A percentile compares a stretch with the other conserved stretches of the same genome.
Conservation (phyloP, 345 rosid genomes). For the Trapa bicornis region DNA sequence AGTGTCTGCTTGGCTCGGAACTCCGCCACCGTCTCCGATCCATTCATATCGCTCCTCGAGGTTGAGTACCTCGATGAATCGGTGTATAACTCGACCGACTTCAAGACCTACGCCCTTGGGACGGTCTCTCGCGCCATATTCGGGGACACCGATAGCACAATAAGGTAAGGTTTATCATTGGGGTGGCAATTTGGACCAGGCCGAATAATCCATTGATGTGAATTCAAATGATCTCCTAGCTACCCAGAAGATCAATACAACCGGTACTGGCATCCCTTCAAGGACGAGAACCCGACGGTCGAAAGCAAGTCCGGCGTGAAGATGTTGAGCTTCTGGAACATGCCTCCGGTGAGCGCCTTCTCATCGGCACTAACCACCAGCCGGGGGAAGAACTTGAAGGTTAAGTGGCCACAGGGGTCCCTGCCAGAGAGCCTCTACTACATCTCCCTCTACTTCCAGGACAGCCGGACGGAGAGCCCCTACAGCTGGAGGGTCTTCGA, state of each 20-base stretch:
- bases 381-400: slow-evolving; percentile 36
- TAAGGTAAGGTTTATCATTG: slow-evolving; percentile 29
- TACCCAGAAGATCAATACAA: slow-evolving; percentile 63
- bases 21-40: slow-evolving; percentile 38
- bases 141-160: slow-evolving; percentile 28
- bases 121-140: slow-evolving; percentile 49
- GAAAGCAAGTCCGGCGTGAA: slow-evolving; percentile 25
- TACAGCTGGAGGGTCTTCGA: slow-evolving; percentile 68
- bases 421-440: slow-evolving; percentile 59
- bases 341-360: slow-evolving; percentile 51
- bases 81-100: slow-evolving; percentile 54
- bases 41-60: slow-evolving; percentile 73
- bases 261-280: slow-evolving; percentile 66
- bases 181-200: too few relatives aligned
- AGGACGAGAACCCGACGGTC: slow-evolving; percentile 29
- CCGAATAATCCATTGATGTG: not conserved
- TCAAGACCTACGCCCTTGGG: slow-evolving; percentile 34
- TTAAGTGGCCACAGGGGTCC: slow-evolving; percentile 46
- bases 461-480: slow-evolving; percentile 39
- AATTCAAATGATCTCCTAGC: slow-evolving; percentile 21
- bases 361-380: slow-evolving; percentile 38
- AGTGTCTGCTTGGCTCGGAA: slow-evolving; percentile 76
- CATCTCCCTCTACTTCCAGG: slow-evolving; percentile 75
- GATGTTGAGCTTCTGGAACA: slow-evolving; percentile 56
- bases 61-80: slow-evolving; percentile 44